A percentile compares a stretch with the other conserved stretches of the same genome.
These are phyloP conservation scores for Moniliophthora roreri DNA, from an alignment of 1,284 basidiomycete genomes.

Conservation along the genomic window DNA sequence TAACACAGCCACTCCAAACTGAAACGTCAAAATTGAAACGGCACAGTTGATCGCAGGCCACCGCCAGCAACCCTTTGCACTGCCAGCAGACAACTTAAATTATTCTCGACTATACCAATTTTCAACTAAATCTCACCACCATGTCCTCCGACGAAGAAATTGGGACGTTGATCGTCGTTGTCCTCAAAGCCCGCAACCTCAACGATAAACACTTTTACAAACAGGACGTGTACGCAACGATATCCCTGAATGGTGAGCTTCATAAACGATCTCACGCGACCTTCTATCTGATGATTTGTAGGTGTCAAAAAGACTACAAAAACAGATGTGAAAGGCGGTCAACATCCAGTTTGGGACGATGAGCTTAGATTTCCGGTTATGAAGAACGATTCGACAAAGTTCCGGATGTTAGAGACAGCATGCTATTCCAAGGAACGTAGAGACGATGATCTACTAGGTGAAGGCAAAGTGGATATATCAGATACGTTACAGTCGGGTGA, in stretches of 20 bases:
- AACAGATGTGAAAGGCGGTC: conserved; percentile 69
- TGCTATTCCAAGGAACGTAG: conserved; percentile 66
- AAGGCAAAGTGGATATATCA: conserved; percentile 60
- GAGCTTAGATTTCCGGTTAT: conserved; percentile 65
- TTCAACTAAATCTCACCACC: background rate
- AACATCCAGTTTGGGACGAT: conserved; percentile 77
- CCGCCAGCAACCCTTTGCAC: no score
- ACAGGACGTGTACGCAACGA: conserved; percentile 68
- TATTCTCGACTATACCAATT: no score
- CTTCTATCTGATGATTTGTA: conserved; percentile 19
- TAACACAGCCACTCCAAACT: no score
- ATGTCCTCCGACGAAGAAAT: conserved; percentile 36
- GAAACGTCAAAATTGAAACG: no score
- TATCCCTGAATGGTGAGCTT: conserved; percentile 40
- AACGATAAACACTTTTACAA: conserved; percentile 77
- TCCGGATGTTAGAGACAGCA: conserved; percentile 58
- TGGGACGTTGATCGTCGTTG: conserved; percentile 71
- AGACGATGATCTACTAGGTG: conserved; percentile 61
- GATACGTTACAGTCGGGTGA: conserved; percentile 70
- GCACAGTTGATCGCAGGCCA: no score
- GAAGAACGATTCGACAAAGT: conserved; percentile 42
- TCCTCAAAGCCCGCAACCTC: conserved; percentile 73
- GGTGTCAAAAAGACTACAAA: conserved; percentile 56
- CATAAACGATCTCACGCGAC: conserved; percentile 4
- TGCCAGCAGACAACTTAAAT: no score